Percentiles rank a stretch among this genome's conserved stretches.
These are phyloP conservation scores for Globisporangium acanthophoron DNA, from an alignment of 352 stramenopile genomes.

Conservation along the genomic window DNA sequence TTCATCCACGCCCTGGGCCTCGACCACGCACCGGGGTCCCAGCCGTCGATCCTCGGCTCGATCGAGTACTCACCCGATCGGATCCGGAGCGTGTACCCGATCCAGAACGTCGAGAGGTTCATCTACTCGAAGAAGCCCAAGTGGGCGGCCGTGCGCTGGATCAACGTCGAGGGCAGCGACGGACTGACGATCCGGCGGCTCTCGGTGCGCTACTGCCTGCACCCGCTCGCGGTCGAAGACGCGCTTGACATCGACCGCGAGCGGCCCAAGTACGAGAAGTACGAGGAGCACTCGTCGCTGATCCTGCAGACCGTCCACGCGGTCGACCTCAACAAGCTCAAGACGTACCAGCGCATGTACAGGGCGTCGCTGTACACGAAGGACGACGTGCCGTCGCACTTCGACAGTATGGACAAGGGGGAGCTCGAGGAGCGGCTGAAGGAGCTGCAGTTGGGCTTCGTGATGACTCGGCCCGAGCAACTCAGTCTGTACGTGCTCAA, in stretches of 20 bases:
- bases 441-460: slow-evolving; percentile 42
- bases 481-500: slow-evolving; percentile 72
- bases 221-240: slow-evolving; percentile 83
- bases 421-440: slow-evolving; percentile 56
- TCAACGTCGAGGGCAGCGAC: slow-evolving; percentile 69
- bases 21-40: slow-evolving; percentile 8
- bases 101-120: slow-evolving; percentile 69
- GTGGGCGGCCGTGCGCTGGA: slow-evolving; percentile 79
- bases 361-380: slow-evolving; percentile 59
- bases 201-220: slow-evolving; percentile 78
- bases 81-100: slow-evolving; percentile 70
- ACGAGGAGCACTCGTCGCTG: slow-evolving; percentile 79
- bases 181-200: slow-evolving; percentile 59
- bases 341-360: slow-evolving; percentile 72
- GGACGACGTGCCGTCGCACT: slow-evolving; percentile 36
- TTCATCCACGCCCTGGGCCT: slow-evolving; percentile 37
- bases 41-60: slow-evolving; percentile 33
- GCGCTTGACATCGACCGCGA: slow-evolving; percentile 71
- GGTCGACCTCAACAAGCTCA: slow-evolving; percentile 42
- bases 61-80: slow-evolving; percentile 78
- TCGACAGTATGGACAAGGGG: slow-evolving; percentile 61
- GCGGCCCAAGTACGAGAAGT: slow-evolving; percentile 82
- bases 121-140: slow-evolving; percentile 75
- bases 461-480: slow-evolving; percentile 77
- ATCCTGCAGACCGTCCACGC: slow-evolving; percentile 64